A percentile compares a stretch with the other conserved stretches of the same genome.
Evolutionary conservation across 345 rosid species (phyloP).

Genomic region (Conringia planisiliqua): DNA sequence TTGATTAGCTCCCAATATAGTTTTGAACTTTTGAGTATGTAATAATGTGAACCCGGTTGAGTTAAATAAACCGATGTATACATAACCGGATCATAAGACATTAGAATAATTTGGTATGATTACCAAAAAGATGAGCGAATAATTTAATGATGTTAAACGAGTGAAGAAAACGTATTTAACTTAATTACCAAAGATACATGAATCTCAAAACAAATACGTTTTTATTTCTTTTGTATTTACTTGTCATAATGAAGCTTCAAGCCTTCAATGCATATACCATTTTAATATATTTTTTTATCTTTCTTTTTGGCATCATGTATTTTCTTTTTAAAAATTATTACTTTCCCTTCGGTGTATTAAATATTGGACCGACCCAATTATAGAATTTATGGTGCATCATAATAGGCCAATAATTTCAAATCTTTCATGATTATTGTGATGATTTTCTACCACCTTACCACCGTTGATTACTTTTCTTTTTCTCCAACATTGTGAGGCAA

Average conservation of each 20-base stretch:
- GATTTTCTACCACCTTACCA: slow-evolving; percentile 12
- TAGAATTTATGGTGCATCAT: slow-evolving; percentile 26
- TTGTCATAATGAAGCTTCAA: slow-evolving; percentile 5
- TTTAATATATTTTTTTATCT: not conserved
- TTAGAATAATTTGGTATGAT: not conserved
- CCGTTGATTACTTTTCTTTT: not conserved
- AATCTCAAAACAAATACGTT: not conserved
- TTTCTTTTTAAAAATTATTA: not conserved
- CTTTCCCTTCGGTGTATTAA: slow-evolving; percentile 10
- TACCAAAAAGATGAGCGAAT: not conserved
- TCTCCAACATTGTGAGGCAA: slow-evolving; percentile 14
- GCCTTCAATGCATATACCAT: slow-evolving; percentile 13
- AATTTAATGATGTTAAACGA: not conserved
- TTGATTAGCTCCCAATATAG: not conserved
- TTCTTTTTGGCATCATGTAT: not conserved
- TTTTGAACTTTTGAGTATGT: no score
- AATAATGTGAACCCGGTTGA: not conserved
- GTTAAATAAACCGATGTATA: slow-evolving; percentile 1
- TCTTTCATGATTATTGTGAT: slow-evolving; percentile 30
- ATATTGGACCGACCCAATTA: slow-evolving; percentile 28
- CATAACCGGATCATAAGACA: not conserved
- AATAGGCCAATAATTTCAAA: slow-evolving; percentile 28
- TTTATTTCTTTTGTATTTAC: slow-evolving; percentile 2
- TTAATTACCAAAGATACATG: not conserved
- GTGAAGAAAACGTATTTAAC: not conserved